Base-by-base conservation (phyloP, 306 rosid genomes). In the Glycine soja region DNA sequence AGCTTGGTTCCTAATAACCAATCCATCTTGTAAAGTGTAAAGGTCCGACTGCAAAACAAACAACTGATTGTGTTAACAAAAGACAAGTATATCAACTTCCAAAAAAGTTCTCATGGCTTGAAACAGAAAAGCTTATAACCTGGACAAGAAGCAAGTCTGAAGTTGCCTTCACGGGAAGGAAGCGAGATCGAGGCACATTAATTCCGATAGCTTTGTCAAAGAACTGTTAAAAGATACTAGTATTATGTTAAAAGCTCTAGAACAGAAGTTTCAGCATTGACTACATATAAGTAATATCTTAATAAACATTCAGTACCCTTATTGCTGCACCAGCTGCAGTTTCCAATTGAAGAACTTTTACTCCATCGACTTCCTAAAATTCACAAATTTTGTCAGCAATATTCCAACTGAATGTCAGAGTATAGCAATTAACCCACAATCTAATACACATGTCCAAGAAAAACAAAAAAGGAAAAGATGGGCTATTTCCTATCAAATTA, bases 281-380 rank as follows among this genome's bases (percentile, higher is more conserved):
- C 58, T 71, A 70, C 47, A 72, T 7, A 16, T 16, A 16, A 66
- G 38, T 51, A 75, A 24, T 15, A 68, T 65, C 34, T 68, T 47
- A 57, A 70, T 70, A 71, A 67, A 67, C 19, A 50, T 53, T 10
- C n/a, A 57, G 75, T 87, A 95, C 99, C 99, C 87, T 87, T 71
- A 95, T 95, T 70, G 99, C 99, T 50, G 99, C 99, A 68, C 99
- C 99, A 76, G 99, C 99, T n/a, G 99, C 99, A 61, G 99, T 95
- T 92, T 95, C 99, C 75, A 95, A 89, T 87, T 95, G 99, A 82
- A 95, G 95, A 83, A 92, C 97, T 86, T 95, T 92, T 68, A 90
- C 77, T 75, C 99, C 99, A 53, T 91, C 97, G 85, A 91, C 97
- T 89, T 95, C 99, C 99, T 95, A 77, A 56, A 80, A 80, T 58